A percentile compares a stretch with the other conserved stretches of the same genome.
phyloP scores from a whole-genome alignment of 148 eudicot species.

The Selenicereus undatus region DNA sequence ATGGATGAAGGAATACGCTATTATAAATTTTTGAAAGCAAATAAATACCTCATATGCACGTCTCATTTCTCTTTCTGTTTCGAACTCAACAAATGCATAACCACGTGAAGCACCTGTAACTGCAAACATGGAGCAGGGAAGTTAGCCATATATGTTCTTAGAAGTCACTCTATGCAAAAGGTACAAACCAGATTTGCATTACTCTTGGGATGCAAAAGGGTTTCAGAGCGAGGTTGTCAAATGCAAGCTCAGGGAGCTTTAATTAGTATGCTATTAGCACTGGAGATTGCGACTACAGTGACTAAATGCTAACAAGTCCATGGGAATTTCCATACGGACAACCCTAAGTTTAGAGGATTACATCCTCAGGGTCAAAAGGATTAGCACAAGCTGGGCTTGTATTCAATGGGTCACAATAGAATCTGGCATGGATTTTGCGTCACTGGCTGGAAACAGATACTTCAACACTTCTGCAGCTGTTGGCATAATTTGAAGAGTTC shows the following conservation, averaged over 20 bases:
- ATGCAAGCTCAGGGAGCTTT: not conserved
- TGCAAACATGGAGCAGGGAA: conserved; percentile 34
- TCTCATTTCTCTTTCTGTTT: conserved; percentile 84
- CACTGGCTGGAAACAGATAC: not conserved
- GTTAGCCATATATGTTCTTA: conserved; percentile 6
- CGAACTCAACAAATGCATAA: conserved; percentile 91
- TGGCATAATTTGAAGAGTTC: not conserved
- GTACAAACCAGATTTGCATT: not conserved
- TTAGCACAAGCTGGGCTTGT: not conserved
- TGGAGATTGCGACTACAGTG: not conserved
- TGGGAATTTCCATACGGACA: not conserved
- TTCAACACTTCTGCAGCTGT: not conserved
- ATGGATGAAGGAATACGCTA: not conserved
- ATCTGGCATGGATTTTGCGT: not conserved
- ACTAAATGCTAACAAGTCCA: not conserved
- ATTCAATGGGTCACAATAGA: not conserved
- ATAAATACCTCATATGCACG: conserved; percentile 71
- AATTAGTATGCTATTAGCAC: not conserved
- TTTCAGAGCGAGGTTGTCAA: too few species aligned
- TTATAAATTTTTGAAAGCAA: conserved; percentile 1
- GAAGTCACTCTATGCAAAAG: not conserved
- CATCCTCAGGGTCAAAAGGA: not conserved
- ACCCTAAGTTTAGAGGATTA: not conserved
- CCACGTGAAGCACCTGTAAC: conserved; percentile 98
- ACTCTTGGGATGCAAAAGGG: not conserved